Conservation (phyloP, 2,329 filamentous ascomycete species). For the Teratosphaeria gauchensis region DNA sequence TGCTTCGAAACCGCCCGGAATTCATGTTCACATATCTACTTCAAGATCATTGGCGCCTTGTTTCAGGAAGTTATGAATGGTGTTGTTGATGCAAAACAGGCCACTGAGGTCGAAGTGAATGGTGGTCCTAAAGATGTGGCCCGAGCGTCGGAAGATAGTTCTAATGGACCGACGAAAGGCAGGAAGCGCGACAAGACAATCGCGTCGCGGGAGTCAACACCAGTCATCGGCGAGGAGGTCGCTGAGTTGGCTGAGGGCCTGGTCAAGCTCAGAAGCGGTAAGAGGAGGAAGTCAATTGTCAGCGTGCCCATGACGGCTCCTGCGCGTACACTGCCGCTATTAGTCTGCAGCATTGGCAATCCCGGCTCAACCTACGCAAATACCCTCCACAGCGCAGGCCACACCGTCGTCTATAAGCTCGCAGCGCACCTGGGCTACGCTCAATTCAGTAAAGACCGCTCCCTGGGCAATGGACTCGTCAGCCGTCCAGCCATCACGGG, state of each 20-base stretch:
- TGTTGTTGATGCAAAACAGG: no score
- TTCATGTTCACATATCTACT: no score
- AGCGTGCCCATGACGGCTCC: constrained; percentile 15
- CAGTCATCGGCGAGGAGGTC: neutral
- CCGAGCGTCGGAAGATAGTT: neutral
- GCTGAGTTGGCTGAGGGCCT: neutral
- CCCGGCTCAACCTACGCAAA: constrained; percentile 58
- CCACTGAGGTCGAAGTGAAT: no score
- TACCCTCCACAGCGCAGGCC: constrained; percentile 80
- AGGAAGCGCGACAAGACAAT: neutral
- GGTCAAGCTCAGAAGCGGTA: neutral
- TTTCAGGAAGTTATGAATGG: no score
- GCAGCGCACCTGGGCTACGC: constrained; percentile 36
- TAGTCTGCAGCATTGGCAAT: constrained; percentile 84
- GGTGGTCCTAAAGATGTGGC: neutral
- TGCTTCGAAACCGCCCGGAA: no score
- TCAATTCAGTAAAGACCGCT: constrained; percentile 30
- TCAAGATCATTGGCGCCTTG: no score
- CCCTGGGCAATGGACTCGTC: constrained; percentile 41
- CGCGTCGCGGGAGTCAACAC: neutral
- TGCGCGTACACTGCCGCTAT: constrained; percentile 40
- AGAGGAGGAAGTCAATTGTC: neutral
- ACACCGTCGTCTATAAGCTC: constrained; percentile 60
- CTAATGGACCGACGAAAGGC: neutral
- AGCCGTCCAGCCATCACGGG: constrained; percentile 30